These are phyloP conservation scores for Crepidotus variabilis DNA, from an alignment of 768 basidiomycete genomes.

Conservation along the genomic window DNA sequence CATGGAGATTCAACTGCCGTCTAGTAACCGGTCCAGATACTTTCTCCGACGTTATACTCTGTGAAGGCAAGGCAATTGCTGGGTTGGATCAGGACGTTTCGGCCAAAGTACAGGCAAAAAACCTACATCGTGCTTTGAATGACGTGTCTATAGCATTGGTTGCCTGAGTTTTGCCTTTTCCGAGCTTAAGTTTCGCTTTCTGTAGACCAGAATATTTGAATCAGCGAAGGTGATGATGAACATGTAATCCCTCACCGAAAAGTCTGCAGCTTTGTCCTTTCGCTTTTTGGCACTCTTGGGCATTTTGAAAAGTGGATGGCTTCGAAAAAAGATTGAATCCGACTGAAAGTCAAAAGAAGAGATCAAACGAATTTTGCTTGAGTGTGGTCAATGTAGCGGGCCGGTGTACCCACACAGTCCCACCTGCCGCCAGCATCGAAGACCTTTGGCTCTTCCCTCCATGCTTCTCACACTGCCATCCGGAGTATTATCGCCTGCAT, in stretches of 20 bases:
- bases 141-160: conserved; percentile 92
- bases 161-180: conserved; percentile 84
- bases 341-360: background rate
- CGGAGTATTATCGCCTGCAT: no score
- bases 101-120: background rate
- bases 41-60: conserved; percentile 66
- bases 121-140: conserved; percentile 89
- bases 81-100: conserved; percentile 13
- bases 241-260: conserved; percentile 49
- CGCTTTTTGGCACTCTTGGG: conserved; percentile 86
- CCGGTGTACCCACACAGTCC: no score
- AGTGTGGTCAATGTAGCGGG: no score
- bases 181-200: conserved; percentile 97
- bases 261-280: conserved; percentile 86
- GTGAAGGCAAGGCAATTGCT: conserved; percentile 90
- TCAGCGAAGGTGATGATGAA: background rate
- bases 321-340: background rate
- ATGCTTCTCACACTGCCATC: no score
- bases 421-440: no score
- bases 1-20: conserved; percentile 69
- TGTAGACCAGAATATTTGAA: conserved; percentile 26
- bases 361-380: no score
- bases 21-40: conserved; percentile 65
- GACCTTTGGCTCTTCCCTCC: no score
- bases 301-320: conserved; percentile 36